Evolutionary conservation across 495 filamentous ascomycete genomes (phyloP).

Genomic region (Penicillium ucsense): DNA sequence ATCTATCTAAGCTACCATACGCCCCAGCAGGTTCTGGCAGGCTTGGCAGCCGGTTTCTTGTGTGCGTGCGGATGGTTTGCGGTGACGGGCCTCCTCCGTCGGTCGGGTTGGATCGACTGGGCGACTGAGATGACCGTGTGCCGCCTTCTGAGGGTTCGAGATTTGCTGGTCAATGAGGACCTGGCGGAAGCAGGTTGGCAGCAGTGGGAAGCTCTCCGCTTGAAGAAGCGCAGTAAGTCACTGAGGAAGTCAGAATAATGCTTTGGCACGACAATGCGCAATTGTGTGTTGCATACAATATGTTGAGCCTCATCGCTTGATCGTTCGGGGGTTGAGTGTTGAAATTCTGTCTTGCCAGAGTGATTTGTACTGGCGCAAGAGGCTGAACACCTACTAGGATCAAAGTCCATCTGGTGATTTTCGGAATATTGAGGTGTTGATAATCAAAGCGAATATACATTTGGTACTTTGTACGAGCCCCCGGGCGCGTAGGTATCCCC

Average conservation of each 20-base stretch:
- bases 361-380: no score
- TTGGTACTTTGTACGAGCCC: no score
- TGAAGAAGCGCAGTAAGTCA: slow-evolving; percentile 22
- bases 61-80: slow-evolving; percentile 75
- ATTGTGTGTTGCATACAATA: not conserved
- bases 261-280: slow-evolving; percentile 6
- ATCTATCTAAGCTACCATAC: slow-evolving; percentile 96
- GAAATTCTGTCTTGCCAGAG: no score
- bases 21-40: slow-evolving; percentile 72
- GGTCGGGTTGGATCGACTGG: slow-evolving; percentile 59
- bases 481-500: no score
- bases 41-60: slow-evolving; percentile 57
- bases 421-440: no score
- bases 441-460: no score
- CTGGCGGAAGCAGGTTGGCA: slow-evolving; percentile 88
- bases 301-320: no score
- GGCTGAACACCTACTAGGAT: no score
- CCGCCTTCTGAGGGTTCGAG: slow-evolving; percentile 58
- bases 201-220: slow-evolving; percentile 60
- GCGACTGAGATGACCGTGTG: slow-evolving; percentile 56
- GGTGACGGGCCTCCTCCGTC: slow-evolving; percentile 53
- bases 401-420: no score
- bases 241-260: slow-evolving; percentile 17
- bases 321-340: no score
- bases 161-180: slow-evolving; percentile 85